Conservation (phyloP, 345 rosid species). For the Pelargonium nanum region DNA sequence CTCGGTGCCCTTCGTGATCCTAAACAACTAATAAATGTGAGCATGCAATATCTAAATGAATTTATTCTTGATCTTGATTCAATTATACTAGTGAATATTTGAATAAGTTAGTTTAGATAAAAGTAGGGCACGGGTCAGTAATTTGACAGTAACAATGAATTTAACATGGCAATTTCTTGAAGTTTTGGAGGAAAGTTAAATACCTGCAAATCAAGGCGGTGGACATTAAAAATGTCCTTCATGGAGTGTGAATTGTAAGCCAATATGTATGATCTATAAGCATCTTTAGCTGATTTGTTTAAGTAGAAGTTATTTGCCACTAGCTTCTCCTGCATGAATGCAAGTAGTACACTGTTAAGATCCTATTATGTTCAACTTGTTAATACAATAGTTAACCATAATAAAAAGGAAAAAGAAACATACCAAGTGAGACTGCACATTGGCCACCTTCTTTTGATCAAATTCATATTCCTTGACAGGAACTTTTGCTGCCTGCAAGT, state of each 20-base stretch:
- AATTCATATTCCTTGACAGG: constrained; percentile 87
- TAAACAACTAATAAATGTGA: too few species aligned
- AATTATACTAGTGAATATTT: too few species aligned
- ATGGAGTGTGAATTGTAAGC: constrained; percentile 94
- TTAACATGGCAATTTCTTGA: too few species aligned
- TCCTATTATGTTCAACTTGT: neutral
- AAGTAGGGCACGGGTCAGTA: too few species aligned
- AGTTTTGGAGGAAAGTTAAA: neutral
- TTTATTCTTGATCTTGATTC: too few species aligned
- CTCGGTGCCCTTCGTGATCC: too few species aligned
- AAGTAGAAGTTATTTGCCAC: constrained; percentile 57
- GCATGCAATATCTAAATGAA: too few species aligned
- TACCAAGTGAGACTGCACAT: constrained; percentile 87
- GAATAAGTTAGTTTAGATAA: too few species aligned
- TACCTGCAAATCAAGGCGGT: constrained; percentile 90
- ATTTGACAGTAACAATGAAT: too few species aligned
- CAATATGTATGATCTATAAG: constrained; percentile 76
- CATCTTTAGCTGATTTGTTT: constrained; percentile 92
- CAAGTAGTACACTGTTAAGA: constrained; percentile 8
- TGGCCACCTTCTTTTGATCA: constrained; percentile 64
- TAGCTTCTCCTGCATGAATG: constrained; percentile 61
- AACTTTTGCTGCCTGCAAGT: constrained; percentile 69
- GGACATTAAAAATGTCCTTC: constrained; percentile 91
- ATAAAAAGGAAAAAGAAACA: constrained; percentile 1
- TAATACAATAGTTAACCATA: neutral